A percentile compares a stretch with the other conserved stretches of the same genome.
Conservation (phyloP, 2,329 filamentous ascomycete species). For the Cladophialophora immunda region DNA sequence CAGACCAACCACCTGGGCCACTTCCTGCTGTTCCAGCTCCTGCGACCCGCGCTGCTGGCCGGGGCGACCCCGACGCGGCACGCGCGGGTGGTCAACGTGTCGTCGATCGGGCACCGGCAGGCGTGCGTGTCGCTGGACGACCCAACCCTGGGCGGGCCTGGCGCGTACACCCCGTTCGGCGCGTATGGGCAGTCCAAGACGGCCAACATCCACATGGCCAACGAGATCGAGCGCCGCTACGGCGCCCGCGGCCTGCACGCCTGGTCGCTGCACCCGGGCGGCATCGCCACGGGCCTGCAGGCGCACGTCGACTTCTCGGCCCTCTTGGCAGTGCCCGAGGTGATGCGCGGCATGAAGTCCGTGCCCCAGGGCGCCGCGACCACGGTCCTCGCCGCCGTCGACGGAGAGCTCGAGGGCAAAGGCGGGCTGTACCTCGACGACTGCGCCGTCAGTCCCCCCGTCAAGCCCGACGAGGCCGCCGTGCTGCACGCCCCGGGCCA, state of each 20-base stretch:
- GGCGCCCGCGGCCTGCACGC: conserved; percentile 54
- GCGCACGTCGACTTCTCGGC: conserved; percentile 34
- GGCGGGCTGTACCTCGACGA: conserved; percentile 45
- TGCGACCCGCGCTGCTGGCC: conserved; percentile 55
- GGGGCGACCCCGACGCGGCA: conserved; percentile 46
- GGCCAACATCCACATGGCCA: conserved; percentile 60
- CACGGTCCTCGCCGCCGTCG: conserved; percentile 43
- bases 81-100: conserved; percentile 58
- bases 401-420: conserved; percentile 41
- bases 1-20: conserved; percentile 63
- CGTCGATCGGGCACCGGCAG: conserved; percentile 54
- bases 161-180: conserved; percentile 44
- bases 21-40: conserved; percentile 63
- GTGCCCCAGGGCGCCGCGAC: conserved; percentile 50
- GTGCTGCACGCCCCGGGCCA: conserved; percentile 27
- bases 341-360: conserved; percentile 44
- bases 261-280: conserved; percentile 57
- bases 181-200: conserved; percentile 61
- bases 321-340: conserved; percentile 30
- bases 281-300: conserved; percentile 47
- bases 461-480: conserved; percentile 11
- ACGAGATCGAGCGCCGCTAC: conserved; percentile 60
- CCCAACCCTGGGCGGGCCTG: conserved; percentile 50
- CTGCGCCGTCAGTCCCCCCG: conserved; percentile 29
- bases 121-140: conserved; percentile 49